Base-by-base conservation (phyloP, 2,329 filamentous ascomycete genomes). In the Xylaria polymorpha region DNA sequence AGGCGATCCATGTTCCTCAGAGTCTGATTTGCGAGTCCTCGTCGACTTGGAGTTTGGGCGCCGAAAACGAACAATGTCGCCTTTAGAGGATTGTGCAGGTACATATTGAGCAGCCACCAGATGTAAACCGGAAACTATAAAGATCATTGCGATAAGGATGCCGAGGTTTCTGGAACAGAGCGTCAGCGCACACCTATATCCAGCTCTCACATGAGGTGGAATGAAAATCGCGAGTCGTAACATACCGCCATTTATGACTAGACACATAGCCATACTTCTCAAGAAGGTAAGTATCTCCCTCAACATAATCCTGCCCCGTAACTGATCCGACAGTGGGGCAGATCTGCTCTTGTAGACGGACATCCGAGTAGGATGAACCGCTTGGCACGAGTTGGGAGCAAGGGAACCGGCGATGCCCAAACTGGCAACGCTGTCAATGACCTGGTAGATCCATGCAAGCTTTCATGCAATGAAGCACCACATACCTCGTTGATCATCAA, bases 401-500 rank as follows among this genome's bases (percentile, higher is more conserved):
- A 0, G 68, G 55, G 78, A 91, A 95, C 0, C 86, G 70, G 29
- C 90, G 87, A 67, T 83, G 81, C 73, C 88, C 79, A 76, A 97
- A 97, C 79, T 71, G 60, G 4, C 39, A 58, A 43, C 3, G 39
- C 15, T 43, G 39, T 43, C 39, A 43, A 18, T 43, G 15, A 12
- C 39, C 39, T 12, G 15, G 15, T 53, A 50, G n/a, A 53, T 43
- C 7, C 8, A 25, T 50, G 5, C 37, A 20, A 7, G 53, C 3
- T 22, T 43, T 46, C 7, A 20, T 25, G n/a, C 25, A 9, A 14
- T 4, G 6, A 18, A 46, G 14, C 7, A 1, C 20, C 4, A 62
- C 43, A 25, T 53, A 71, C 63, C 56, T 97, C 94, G 79, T 96
- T 97, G 72, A 92, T 86, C 85, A 94, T 91, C 25, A 96, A 83